These are phyloP conservation scores for Boletus barrowsii DNA, from an alignment of 768 basidiomycete species.

Conservation along the genomic window DNA sequence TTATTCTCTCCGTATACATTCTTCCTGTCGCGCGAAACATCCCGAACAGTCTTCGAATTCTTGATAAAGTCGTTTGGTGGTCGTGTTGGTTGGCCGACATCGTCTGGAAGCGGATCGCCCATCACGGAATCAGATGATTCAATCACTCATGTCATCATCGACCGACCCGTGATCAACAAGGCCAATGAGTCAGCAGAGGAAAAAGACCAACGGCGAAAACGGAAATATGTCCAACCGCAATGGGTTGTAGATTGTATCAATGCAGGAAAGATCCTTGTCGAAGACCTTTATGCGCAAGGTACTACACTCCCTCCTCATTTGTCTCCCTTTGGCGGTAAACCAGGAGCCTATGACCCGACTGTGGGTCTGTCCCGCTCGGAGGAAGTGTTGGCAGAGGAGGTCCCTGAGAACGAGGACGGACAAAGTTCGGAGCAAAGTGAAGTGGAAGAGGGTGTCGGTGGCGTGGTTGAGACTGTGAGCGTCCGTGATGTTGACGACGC, in stretches of 20 bases:
- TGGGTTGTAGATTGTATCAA: constrained; percentile 98
- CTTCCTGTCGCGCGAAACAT: constrained; percentile 91
- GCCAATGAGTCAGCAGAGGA: constrained; percentile 52
- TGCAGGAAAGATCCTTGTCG: constrained; percentile 74
- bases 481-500: constrained; percentile 48
- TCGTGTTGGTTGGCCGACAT: constrained; percentile 82
- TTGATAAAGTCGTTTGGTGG: constrained; percentile 90
- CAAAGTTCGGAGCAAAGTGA: constrained; percentile 18
- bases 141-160: constrained; percentile 95
- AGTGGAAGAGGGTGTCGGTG: constrained; percentile 29
- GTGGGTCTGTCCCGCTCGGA: constrained; percentile 27
- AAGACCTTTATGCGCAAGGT: constrained; percentile 85
- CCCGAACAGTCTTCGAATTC: constrained; percentile 92
- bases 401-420: constrained; percentile 28
- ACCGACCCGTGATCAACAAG: constrained; percentile 65
- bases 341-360: constrained; percentile 73
- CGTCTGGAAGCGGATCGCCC: constrained; percentile 80
- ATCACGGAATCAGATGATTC: constrained; percentile 71
- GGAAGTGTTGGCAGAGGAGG: constrained; percentile 29
- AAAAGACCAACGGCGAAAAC: constrained; percentile 57
- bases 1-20: constrained; percentile 87
- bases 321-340: constrained; percentile 87
- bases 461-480: constrained; percentile 26
- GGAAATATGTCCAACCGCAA: constrained; percentile 94
- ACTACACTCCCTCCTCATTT: constrained; percentile 88